Conservation (phyloP, 179 eudicot species). For the Heliamphora pulchella region DNA sequence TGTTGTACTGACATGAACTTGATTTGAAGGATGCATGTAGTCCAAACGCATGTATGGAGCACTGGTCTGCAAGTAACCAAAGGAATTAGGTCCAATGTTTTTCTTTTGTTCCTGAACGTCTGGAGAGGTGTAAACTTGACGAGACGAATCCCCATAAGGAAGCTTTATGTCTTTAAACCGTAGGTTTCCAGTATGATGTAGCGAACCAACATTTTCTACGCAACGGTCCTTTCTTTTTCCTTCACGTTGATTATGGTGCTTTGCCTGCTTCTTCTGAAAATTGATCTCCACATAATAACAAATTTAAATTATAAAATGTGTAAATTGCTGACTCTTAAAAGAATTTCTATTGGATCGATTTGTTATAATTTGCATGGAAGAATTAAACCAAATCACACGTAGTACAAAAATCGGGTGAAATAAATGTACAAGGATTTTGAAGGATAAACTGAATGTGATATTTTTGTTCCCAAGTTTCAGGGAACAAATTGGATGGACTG, state of each 20-base stretch:
- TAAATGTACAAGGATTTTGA: background rate
- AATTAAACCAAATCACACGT: background rate
- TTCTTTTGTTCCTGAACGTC: slow-evolving; percentile 33
- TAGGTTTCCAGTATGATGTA: slow-evolving; percentile 26
- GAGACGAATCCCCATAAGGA: slow-evolving; percentile 24
- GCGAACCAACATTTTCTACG: slow-evolving; percentile 28
- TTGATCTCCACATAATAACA: slow-evolving; percentile 28
- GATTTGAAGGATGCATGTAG: slow-evolving; percentile 29
- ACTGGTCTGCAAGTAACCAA: slow-evolving; percentile 32
- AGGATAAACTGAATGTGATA: background rate
- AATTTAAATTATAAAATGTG: background rate
- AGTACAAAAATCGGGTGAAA: background rate
- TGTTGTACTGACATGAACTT: slow-evolving; percentile 29
- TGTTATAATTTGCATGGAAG: background rate
- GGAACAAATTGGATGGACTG: background rate
- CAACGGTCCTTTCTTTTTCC: slow-evolving; percentile 36
- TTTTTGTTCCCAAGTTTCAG: background rate
- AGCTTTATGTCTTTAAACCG: slow-evolving; percentile 27
- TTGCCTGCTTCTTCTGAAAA: slow-evolving; percentile 33
- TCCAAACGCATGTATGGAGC: slow-evolving; percentile 26
- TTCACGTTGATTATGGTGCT: slow-evolving; percentile 32
- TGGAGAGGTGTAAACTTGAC: slow-evolving; percentile 19
- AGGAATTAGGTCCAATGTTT: slow-evolving; percentile 22
- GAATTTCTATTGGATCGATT: background rate
- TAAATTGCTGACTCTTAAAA: background rate